Percentiles rank a stretch among this genome's conserved stretches.
These are phyloP conservation scores for Polychytrium aggregatum DNA, from an alignment of 192 early-diverging fungal genomes.

Conservation along the genomic window DNA sequence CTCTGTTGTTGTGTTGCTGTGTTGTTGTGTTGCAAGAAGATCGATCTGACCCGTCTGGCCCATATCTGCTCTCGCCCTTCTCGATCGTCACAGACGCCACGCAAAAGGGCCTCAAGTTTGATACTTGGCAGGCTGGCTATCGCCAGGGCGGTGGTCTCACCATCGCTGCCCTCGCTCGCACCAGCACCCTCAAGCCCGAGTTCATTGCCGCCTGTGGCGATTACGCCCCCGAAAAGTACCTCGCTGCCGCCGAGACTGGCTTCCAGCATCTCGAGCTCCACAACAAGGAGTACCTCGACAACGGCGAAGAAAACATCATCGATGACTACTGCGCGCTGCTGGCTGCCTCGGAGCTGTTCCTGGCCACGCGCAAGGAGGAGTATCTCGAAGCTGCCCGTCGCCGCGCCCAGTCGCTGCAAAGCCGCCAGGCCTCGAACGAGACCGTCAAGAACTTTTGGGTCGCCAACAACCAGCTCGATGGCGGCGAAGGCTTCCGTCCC, in stretches of 20 bases:
- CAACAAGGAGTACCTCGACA: constrained; percentile 3
- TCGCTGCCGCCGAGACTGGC: constrained; percentile 4
- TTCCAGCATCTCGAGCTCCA: constrained; percentile 5
- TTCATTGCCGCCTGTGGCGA: constrained; percentile 4
- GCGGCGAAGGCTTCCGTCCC: not conserved
- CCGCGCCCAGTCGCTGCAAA: not conserved
- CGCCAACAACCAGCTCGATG: not conserved
- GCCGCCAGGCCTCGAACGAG: constrained; percentile 3
- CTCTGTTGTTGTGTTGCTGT: no score
- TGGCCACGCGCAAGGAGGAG: constrained; percentile 5
- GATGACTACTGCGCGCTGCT: constrained; percentile 8
- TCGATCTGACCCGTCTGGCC: no score
- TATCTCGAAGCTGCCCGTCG: constrained; percentile 1
- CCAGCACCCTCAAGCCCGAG: not conserved
- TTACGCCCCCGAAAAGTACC: constrained; percentile 1
- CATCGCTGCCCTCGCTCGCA: constrained; percentile 3
- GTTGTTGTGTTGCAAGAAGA: no score
- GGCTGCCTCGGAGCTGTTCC: constrained; percentile 4
- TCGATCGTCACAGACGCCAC: constrained; percentile 3
- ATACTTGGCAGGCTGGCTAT: constrained; percentile 8
- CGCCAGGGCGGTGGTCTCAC: constrained; percentile 5
- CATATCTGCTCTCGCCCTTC: no score
- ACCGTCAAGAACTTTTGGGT: constrained; percentile 5
- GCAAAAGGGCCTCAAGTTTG: constrained; percentile 8
- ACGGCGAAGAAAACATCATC: constrained; percentile 9